Conservation (phyloP, 2,329 filamentous ascomycete genomes). For the Triangularia verruculosa region DNA sequence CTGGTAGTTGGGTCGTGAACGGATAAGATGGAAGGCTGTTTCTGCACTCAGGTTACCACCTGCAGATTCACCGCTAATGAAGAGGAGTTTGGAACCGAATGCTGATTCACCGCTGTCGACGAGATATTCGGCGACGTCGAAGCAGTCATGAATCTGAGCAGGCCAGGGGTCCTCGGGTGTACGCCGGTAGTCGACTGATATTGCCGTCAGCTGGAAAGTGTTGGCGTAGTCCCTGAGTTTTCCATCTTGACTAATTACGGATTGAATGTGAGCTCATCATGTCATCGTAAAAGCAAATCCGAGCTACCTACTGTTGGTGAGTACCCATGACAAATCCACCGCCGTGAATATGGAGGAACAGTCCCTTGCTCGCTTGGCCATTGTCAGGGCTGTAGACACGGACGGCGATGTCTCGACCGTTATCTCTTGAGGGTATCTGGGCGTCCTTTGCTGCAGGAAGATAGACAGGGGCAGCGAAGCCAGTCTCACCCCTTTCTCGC, state of each 20-base stretch:
- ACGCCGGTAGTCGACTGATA: slow-evolving; percentile 58
- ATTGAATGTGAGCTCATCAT: background rate
- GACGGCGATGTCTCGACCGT: slow-evolving; percentile 45
- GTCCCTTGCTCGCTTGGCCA: slow-evolving; percentile 37
- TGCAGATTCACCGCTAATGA: background rate
- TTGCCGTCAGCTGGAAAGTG: slow-evolving; percentile 43
- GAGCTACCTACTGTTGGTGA: slow-evolving; percentile 13
- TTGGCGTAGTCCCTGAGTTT: slow-evolving; percentile 50
- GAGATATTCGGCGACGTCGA: slow-evolving; percentile 54
- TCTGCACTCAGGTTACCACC: slow-evolving; percentile 24
- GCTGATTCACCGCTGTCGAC: slow-evolving; percentile 43
- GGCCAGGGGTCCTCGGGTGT: slow-evolving; percentile 60
- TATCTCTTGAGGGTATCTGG: slow-evolving; percentile 50
- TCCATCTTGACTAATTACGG: slow-evolving; percentile 24
- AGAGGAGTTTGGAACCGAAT: slow-evolving; percentile 35
- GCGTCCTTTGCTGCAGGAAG: slow-evolving; percentile 46
- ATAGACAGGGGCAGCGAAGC: slow-evolving; percentile 44
- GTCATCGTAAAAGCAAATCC: background rate
- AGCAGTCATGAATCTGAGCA: slow-evolving; percentile 52
- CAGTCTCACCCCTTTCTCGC: slow-evolving; percentile 51
- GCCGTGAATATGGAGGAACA: slow-evolving; percentile 57
- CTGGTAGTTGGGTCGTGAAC: slow-evolving; percentile 36
- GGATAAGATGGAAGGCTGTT: slow-evolving; percentile 46
- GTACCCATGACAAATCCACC: slow-evolving; percentile 40
- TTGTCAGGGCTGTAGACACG: slow-evolving; percentile 47